phyloP scores from a whole-genome alignment of 768 basidiomycete genomes.

The Tulasnella sp. region DNA sequence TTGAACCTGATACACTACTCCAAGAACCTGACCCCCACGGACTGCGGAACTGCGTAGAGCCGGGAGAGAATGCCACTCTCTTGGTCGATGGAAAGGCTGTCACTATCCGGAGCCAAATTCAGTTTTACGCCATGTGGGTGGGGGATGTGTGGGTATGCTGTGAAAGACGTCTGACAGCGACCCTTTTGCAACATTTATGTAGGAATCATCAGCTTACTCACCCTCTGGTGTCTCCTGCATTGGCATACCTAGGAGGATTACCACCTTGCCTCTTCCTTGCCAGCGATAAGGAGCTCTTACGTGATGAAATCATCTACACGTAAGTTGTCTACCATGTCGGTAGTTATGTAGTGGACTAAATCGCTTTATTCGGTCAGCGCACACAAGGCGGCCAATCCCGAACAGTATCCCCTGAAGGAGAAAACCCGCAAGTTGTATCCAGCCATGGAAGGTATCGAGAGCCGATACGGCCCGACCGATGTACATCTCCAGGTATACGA shows the following conservation, averaged over 20 bases:
- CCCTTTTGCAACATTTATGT: neutral
- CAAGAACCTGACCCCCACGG: neutral
- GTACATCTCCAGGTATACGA: constrained; percentile 92
- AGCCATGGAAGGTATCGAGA: constrained; percentile 36
- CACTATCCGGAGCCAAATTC: constrained; percentile 58
- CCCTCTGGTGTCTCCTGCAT: constrained; percentile 71
- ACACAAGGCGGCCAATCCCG: constrained; percentile 86
- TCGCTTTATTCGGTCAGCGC: constrained; percentile 44
- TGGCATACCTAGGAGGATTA: constrained; percentile 81
- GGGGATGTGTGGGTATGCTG: neutral
- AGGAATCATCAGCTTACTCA: constrained; percentile 49
- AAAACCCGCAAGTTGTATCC: constrained; percentile 49
- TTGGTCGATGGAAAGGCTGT: constrained; percentile 38
- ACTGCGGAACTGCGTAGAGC: neutral
- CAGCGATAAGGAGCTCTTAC: constrained; percentile 84
- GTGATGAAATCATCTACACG: constrained; percentile 90
- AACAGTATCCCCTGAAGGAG: constrained; percentile 57
- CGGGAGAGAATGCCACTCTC: constrained; percentile 20
- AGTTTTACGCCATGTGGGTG: constrained; percentile 72
- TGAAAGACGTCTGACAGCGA: neutral
- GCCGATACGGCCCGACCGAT: constrained; percentile 46
- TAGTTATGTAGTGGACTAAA: constrained; percentile 1
- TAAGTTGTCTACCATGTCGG: constrained; percentile 26
- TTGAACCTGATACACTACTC: neutral
- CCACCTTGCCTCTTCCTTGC: constrained; percentile 82